Percentiles rank a stretch among this genome's conserved stretches.
Conservation (phyloP, 768 basidiomycete species). For the Psilocybe azurescens region DNA sequence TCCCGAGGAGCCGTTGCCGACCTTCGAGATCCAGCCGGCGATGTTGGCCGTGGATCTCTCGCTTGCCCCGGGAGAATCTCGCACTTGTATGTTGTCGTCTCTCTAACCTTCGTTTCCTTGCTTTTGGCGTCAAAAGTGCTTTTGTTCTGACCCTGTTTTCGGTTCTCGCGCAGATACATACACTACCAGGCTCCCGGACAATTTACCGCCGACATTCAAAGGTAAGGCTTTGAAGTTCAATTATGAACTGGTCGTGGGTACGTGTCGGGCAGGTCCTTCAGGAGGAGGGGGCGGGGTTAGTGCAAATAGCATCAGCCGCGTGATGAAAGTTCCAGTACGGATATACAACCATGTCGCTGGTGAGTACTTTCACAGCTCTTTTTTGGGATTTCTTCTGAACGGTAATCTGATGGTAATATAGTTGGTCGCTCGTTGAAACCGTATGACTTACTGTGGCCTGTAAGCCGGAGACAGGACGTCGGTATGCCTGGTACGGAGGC, state of each 20-base stretch:
- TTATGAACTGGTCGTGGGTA: slow-evolving; percentile 90
- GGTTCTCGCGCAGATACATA: slow-evolving; percentile 69
- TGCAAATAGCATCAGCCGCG: slow-evolving; percentile 63
- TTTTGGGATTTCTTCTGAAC: neutral
- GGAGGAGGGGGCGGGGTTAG: slow-evolving; percentile 36
- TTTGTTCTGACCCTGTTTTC: slow-evolving; percentile 7
- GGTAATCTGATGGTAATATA: slow-evolving; percentile 23
- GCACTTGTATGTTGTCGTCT: slow-evolving; percentile 66
- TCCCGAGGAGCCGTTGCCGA: slow-evolving; percentile 75
- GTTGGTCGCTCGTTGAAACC: slow-evolving; percentile 61
- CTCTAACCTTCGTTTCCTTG: slow-evolving; percentile 1
- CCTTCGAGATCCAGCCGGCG: slow-evolving; percentile 82
- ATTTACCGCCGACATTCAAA: slow-evolving; percentile 88
- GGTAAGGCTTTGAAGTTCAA: slow-evolving; percentile 86
- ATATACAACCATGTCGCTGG: slow-evolving; percentile 89
- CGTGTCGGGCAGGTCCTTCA: slow-evolving; percentile 65
- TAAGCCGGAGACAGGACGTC: slow-evolving; percentile 45
- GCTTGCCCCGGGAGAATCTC: slow-evolving; percentile 83
- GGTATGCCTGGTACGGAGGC: slow-evolving; percentile 40
- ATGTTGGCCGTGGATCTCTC: slow-evolving; percentile 90
- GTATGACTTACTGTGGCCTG: slow-evolving; percentile 88
- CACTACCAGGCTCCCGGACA: slow-evolving; percentile 71
- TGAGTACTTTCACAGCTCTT: slow-evolving; percentile 38
- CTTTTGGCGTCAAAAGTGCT: neutral
- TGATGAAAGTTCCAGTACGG: slow-evolving; percentile 92